A percentile compares a stretch with the other conserved stretches of the same genome.
Conservation (phyloP, 129 eudicot genomes). For the Daucus carota region DH1_v3.0 NC_030381.2:25348001-25348500, state of each 20-base stretch:
- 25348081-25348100: too few species aligned
- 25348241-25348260: background rate
- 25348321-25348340: background rate
- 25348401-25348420: too few species aligned
- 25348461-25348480: background rate
- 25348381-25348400: background rate
- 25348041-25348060: background rate
- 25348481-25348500: background rate
- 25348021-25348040: background rate
- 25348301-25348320: background rate
- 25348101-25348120: background rate
- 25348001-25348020: background rate
- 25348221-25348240: background rate
- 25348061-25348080: too few species aligned
- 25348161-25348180: too few species aligned
- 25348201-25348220: background rate
- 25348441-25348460: background rate
- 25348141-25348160: background rate
- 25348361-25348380: background rate
- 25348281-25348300: background rate
- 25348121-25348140: background rate
- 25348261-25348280: background rate
- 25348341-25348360: background rate
- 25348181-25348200: background rate
- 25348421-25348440: background rate